A percentile compares a stretch with the other conserved stretches of the same genome.
These are phyloP conservation scores for Cucurbita ficifolia DNA, from an alignment of 306 rosid genomes.

Conservation along the genomic window DNA sequence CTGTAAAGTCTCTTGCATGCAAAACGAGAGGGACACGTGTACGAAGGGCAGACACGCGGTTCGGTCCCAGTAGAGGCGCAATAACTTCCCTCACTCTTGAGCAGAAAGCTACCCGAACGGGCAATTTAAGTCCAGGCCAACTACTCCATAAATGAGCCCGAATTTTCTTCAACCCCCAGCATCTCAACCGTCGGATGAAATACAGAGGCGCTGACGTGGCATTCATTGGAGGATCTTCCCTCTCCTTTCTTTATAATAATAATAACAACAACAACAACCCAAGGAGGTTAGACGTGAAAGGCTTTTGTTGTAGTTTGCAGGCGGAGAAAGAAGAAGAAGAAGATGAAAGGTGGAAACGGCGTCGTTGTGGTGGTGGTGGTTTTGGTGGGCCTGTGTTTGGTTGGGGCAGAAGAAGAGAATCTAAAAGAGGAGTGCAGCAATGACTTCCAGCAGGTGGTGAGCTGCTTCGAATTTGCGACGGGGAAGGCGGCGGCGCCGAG, in stretches of 20 bases:
- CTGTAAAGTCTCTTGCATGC: background rate
- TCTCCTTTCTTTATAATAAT: no score
- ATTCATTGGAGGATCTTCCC: no score
- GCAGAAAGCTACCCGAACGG: background rate
- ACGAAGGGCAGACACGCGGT: background rate
- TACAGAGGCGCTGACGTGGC: no score
- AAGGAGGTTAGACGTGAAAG: no score
- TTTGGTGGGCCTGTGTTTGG: background rate
- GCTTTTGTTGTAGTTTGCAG: no score
- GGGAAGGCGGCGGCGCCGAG: slow-evolving; percentile 40
- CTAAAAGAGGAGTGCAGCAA: slow-evolving; percentile 22
- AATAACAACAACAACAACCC: no score
- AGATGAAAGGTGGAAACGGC: background rate
- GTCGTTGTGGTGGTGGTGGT: background rate
- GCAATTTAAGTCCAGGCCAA: background rate
- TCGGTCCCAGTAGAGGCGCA: background rate
- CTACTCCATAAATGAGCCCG: background rate
- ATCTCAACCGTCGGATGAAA: no score
- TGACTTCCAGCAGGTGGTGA: slow-evolving; percentile 27
- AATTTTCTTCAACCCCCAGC: no score
- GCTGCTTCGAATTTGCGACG: slow-evolving; percentile 39
- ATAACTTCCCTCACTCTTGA: background rate
- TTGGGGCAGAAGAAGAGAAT: background rate
- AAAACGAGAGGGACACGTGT: background rate
- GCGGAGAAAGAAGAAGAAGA: background rate